A percentile compares a stretch with the other conserved stretches of the same genome.
Conservation (phyloP, 345 rosid species). For the Xanthoceras sorbifolium region DNA sequence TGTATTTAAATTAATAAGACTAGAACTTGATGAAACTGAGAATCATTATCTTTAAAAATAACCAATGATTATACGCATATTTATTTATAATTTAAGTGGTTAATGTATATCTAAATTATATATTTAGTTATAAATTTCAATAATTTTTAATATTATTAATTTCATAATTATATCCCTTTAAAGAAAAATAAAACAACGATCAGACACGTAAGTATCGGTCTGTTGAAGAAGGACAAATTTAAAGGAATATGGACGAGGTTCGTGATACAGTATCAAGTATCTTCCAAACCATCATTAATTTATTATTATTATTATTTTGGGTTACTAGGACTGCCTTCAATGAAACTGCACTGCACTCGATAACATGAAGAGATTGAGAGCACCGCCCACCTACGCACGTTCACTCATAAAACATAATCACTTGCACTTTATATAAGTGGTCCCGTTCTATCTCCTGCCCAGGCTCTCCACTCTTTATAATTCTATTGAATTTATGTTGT, state of each 20-base stretch:
- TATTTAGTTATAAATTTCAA: too few species aligned
- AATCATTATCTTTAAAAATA: background rate
- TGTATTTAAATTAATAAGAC: too few species aligned
- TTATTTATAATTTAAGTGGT: too few species aligned
- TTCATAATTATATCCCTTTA: too few species aligned
- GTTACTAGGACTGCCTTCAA: background rate
- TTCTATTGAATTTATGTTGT: background rate
- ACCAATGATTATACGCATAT: too few species aligned
- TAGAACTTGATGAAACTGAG: too few species aligned
- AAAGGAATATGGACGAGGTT: background rate
- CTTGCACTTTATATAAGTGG: background rate
- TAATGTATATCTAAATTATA: too few species aligned
- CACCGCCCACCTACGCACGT: conserved; percentile 37
- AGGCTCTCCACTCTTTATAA: background rate
- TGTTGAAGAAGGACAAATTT: too few species aligned
- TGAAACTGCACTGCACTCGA: background rate
- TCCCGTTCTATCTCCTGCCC: background rate
- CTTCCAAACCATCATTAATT: background rate
- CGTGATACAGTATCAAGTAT: background rate
- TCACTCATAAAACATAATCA: conserved; percentile 19
- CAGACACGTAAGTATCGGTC: too few species aligned
- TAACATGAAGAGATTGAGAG: conserved; percentile 11
- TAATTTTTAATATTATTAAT: too few species aligned
- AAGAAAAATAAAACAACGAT: too few species aligned
- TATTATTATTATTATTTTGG: background rate